Evolutionary conservation across 805 yeast genomes (phyloP), one percentile per base, ranked within the genome.

Genomic region (Candida golubevii): DNA sequence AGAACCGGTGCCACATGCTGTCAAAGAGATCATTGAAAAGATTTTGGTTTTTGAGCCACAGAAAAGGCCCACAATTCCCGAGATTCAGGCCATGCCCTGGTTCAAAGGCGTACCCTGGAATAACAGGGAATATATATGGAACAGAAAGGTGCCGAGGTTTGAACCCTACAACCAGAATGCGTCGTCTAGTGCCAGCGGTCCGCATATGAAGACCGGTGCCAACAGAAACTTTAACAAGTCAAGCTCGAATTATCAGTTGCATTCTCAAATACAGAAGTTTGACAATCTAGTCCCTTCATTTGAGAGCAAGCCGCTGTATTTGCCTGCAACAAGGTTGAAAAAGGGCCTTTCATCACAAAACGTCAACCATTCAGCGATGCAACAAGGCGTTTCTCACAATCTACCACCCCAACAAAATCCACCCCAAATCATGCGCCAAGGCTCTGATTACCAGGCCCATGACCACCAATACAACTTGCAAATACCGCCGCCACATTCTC

Each of bases 21-120:
- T 67, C 10, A 47, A 49, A 15, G 54, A 48, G 12, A 50, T 70
- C 4, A 63, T 71, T 12, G 74, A 69, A 33, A 46, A 44, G 11
- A 53, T 66, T 2, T 57, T 71, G 44, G 57, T 66, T 10, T 56
- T 60, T 3, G 72, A 69, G 23, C 69, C 72, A 1, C 35, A 46
- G 15, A 41, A 55, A 15, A 50, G 76, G 45, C 57, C 60, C 40
- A 60, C 69, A 6, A 58, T 70, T 26, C 48, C 64, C 0, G 66
- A 67, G 34, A 60, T 70, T 6, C 67, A 62, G 62, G 47, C 53
- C 12, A 50, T 60, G 35, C 54, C 50, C 10, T 71, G 75, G 75
- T 70, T 71, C 45, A 51, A 50, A 15, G 69, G 64, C 14, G 63
- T 67, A 5, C 65, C 61, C 6, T 71, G 76, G 76, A 59, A 66